Evolutionary conservation across 345 rosid genomes (phyloP), one percentile per base, ranked within the genome.

Genomic region (Pistacia vera): DNA sequence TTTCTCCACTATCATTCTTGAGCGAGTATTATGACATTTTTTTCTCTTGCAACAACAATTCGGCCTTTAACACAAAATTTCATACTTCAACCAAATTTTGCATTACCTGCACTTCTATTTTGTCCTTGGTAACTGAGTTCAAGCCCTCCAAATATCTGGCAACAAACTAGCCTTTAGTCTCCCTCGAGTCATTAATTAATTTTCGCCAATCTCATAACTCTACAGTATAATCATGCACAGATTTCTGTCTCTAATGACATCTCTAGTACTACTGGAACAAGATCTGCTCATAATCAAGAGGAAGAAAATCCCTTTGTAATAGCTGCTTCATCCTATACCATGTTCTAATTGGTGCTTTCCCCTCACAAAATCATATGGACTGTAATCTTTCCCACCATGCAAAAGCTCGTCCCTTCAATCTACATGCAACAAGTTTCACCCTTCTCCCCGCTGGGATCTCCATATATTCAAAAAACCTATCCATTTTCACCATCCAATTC

Each of bases 71-170:
- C 3, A 1, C 11, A 46, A 63, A 9, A 11, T 22, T 77, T 8
- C 30, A 8, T 0, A 57, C 73, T 11, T 44, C 14, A 30, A 9
- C 8, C 0, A 68, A 2, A 11, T 6, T 74, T 2, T 1, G 0
- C 1, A 74, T 3, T 11, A 61, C 30, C 2, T 67, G 57, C 18
- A 73, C 49, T 0, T 58, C 58, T 0, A 75, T 71, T 35, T 9
- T 44, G 7, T 80, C 68, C 4, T 14, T 13, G 17, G 46, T 28
- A 4, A 58, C 10, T 2, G 51, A 2, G 3, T 4, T 46, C 51
- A 46, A 46, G 1, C 51, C 51, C 51, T 73, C 62, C 3, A 63
- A 41, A 12, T 74, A 74, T 54, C 62, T 22, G 4, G 71, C 75
- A 22, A 22, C 75, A 22, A 22, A 22, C 10, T 75, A 36, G 4